Percentiles rank a stretch among this genome's conserved stretches.
These are phyloP conservation scores for Saccharum hybrid DNA, from an alignment of 202 grass and related monocot genomes.

Conservation along the genomic window DNA sequence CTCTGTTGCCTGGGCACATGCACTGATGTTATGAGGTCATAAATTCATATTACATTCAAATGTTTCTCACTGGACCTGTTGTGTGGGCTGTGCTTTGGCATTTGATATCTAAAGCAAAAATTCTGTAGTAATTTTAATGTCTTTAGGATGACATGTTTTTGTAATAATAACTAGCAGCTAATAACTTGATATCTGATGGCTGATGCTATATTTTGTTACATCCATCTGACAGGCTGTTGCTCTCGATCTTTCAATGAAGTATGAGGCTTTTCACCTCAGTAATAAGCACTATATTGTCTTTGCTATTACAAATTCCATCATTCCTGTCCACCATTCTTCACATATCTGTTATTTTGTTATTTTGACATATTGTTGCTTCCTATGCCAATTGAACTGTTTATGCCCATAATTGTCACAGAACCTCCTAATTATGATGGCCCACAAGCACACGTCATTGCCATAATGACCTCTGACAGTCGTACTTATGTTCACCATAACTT, in stretches of 20 bases:
- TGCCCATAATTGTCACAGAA: too few species aligned
- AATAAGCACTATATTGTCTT: background rate
- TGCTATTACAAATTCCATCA: slow-evolving; percentile 24
- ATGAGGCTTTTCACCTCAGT: background rate
- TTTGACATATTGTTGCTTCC: slow-evolving; percentile 37
- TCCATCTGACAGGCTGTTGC: background rate
- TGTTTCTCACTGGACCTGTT: background rate
- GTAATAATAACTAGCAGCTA: background rate
- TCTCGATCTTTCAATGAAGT: slow-evolving; percentile 5
- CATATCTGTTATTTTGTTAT: background rate
- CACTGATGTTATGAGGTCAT: background rate
- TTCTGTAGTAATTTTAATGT: background rate
- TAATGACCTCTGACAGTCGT: too few species aligned
- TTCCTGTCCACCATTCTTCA: slow-evolving; percentile 5
- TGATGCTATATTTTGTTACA: slow-evolving; percentile 10
- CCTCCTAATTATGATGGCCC: too few species aligned
- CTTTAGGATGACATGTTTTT: slow-evolving; percentile 7
- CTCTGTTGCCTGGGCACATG: background rate
- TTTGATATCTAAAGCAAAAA: background rate
- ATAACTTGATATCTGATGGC: slow-evolving; percentile 25
- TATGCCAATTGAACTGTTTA: slow-evolving; percentile 19
- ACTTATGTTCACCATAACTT: too few species aligned
- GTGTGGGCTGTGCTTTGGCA: slow-evolving; percentile 9
- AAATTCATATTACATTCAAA: background rate
- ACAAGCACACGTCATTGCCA: too few species aligned